Evolutionary conservation across 2,329 filamentous ascomycete species (phyloP).

Genomic region (Ophiosphaerella herpotricha): DNA sequence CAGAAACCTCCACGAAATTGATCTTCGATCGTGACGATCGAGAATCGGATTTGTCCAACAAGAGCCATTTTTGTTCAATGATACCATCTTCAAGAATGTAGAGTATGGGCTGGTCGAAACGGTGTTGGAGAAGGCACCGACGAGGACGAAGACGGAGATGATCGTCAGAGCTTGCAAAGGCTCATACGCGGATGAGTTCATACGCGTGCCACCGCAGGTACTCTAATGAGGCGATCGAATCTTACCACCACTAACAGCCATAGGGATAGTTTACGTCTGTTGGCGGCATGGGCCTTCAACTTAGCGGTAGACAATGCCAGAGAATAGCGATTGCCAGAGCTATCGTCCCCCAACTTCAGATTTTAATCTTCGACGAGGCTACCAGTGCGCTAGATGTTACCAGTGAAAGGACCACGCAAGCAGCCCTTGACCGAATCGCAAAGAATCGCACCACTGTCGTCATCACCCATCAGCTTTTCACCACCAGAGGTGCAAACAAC

Average conservation of each 20-base stretch:
- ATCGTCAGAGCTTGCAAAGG: slow-evolving; percentile 66
- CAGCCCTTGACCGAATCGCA: slow-evolving; percentile 82
- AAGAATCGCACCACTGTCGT: too few species aligned
- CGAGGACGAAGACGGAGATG: slow-evolving; percentile 67
- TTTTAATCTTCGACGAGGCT: slow-evolving; percentile 89
- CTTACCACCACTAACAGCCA: slow-evolving; percentile 54
- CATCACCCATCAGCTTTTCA: too few species aligned
- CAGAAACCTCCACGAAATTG: slow-evolving; percentile 73
- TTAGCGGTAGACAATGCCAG: slow-evolving; percentile 94
- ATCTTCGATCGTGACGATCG: slow-evolving; percentile 85
- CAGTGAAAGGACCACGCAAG: slow-evolving; percentile 89
- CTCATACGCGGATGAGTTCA: slow-evolving; percentile 91
- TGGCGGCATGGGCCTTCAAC: slow-evolving; percentile 86
- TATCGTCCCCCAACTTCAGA: slow-evolving; percentile 83
- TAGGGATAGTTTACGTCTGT: slow-evolving; percentile 89
- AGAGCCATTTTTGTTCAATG: slow-evolving; percentile 86
- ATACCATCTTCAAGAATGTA: slow-evolving; percentile 87
- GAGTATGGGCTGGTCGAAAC: slow-evolving; percentile 74
- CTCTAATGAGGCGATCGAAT: too few species aligned
- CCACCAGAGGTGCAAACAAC: too few species aligned
- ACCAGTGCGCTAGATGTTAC: slow-evolving; percentile 91
- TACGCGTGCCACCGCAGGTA: slow-evolving; percentile 60
- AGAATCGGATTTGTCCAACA: slow-evolving; percentile 91
- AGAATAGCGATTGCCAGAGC: slow-evolving; percentile 90
- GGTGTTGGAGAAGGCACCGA: slow-evolving; percentile 57